phyloP scores from a whole-genome alignment of 163 green algal species.

The Scenedesmus sp. region DNA sequence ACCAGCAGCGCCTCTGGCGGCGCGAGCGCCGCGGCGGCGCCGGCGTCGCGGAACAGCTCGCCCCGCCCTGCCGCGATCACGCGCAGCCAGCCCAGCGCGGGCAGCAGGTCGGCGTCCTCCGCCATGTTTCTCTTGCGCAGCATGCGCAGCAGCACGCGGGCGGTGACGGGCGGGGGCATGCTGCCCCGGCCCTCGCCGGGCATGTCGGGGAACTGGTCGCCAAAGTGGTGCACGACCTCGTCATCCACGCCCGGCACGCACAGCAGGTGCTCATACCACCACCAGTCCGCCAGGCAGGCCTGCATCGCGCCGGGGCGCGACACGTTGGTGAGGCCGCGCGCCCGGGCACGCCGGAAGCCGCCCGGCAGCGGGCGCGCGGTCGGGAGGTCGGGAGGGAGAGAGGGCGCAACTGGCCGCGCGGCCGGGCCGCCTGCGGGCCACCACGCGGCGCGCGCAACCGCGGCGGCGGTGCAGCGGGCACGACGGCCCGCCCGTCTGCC shows the following conservation, averaged over 20 bases:
- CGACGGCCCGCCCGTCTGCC: too few species aligned
- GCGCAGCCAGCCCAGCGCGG: not conserved
- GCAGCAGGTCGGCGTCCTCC: conserved; percentile 7
- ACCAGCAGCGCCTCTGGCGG: conserved; percentile 17
- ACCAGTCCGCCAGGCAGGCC: conserved; percentile 15
- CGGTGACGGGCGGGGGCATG: conserved; percentile 17
- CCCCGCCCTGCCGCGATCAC: not conserved
- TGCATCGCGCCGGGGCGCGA: not conserved
- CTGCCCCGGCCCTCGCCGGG: not conserved
- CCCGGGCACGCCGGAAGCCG: too few species aligned
- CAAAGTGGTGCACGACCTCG: conserved; percentile 34
- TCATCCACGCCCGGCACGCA: conserved; percentile 1
- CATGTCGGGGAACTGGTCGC: not conserved
- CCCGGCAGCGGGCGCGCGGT: too few species aligned
- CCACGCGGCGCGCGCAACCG: too few species aligned
- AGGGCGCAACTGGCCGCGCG: too few species aligned
- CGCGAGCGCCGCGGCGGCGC: conserved; percentile 13
- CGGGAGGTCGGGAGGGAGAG: too few species aligned
- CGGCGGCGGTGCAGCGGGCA: too few species aligned
- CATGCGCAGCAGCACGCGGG: conserved; percentile 22
- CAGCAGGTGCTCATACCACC: conserved; percentile 43
- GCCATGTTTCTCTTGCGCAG: not conserved
- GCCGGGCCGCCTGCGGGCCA: too few species aligned
- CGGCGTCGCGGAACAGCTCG: conserved; percentile 14
- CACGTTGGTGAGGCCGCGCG: not conserved